Conservation (phyloP, 2,329 filamentous ascomycete species). For the Lasiodiplodia citricola region DNA sequence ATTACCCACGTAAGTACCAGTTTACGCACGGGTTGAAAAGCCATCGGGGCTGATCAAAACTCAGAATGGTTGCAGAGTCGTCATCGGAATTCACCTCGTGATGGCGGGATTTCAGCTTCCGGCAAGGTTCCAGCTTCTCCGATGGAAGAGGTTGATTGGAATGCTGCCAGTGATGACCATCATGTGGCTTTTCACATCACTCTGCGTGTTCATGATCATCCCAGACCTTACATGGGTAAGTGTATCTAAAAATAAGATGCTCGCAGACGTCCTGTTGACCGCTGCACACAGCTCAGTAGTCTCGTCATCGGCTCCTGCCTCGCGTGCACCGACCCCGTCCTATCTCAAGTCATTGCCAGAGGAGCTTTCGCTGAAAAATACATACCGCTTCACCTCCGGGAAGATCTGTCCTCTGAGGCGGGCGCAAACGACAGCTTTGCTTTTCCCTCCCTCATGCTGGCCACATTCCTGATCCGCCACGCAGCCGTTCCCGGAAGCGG, state of each 20-base stretch:
- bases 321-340: constrained; percentile 66
- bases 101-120: constrained; percentile 68
- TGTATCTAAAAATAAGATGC: neutral
- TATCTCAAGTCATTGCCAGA: constrained; percentile 67
- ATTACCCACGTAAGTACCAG: constrained; percentile 48
- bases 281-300: constrained; percentile 49
- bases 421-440: constrained; percentile 68
- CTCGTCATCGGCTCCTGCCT: constrained; percentile 66
- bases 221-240: constrained; percentile 58
- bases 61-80: constrained; percentile 60
- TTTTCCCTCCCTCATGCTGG: constrained; percentile 66
- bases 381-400: constrained; percentile 61
- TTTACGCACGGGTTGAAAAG: neutral
- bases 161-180: constrained; percentile 66
- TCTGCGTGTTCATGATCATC: constrained; percentile 61
- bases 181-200: constrained; percentile 65
- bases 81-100: constrained; percentile 67
- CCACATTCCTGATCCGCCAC: constrained; percentile 62
- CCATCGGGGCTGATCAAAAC: neutral
- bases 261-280: neutral
- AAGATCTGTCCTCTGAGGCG: constrained; percentile 67
- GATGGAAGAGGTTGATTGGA: constrained; percentile 59
- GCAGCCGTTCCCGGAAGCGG: constrained; percentile 45
- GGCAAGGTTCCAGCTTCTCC: constrained; percentile 57
- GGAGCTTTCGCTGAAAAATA: constrained; percentile 68